Percentiles rank a stretch among this genome's conserved stretches.
phyloP scores from a whole-genome alignment of 306 rosid species.

The Ceratonia siliqua region DNA sequence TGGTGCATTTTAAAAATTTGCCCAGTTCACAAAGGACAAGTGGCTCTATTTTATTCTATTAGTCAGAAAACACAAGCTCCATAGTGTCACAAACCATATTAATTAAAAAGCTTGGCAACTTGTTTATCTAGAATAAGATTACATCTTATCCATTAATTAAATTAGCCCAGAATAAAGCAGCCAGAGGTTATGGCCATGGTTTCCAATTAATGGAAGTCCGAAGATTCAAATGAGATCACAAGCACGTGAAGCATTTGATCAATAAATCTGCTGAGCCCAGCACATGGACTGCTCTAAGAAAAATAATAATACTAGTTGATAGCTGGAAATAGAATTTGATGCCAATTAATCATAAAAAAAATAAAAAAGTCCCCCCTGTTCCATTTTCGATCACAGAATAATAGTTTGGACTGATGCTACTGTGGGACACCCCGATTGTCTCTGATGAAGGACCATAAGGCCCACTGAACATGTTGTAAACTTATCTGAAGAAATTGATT shows the following conservation, averaged over 20 bases:
- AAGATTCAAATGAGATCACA: slow-evolving; percentile 29
- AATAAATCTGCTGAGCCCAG: not conserved
- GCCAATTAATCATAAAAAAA: slow-evolving; percentile 43
- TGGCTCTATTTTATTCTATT: not conserved
- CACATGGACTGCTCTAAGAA: slow-evolving; percentile 41
- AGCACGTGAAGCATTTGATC: slow-evolving; percentile 57
- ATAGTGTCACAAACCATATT: not conserved
- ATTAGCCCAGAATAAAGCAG: not conserved
- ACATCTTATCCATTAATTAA: not conserved
- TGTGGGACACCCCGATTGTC: slow-evolving; percentile 50
- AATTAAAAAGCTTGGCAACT: slow-evolving; percentile 7
- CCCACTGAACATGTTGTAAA: slow-evolving; percentile 31
- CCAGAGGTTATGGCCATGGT: not conserved
- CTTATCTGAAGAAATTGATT: slow-evolving; percentile 23
- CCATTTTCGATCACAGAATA: slow-evolving; percentile 47
- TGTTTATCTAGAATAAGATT: not conserved
- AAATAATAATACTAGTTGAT: slow-evolving; percentile 24
- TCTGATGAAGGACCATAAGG: not conserved
- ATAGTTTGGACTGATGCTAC: slow-evolving; percentile 42
- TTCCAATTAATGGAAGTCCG: slow-evolving; percentile 5
- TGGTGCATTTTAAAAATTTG: not conserved
- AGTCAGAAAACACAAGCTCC: slow-evolving; percentile 13
- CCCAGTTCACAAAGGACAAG: slow-evolving; percentile 4
- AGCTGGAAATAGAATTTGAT: slow-evolving; percentile 42
- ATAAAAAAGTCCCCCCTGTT: slow-evolving; percentile 51